A percentile compares a stretch with the other conserved stretches of the same genome.
phyloP scores from a whole-genome alignment of 1,139 yeast species.

The Suhomyces choctaworum region DNA sequence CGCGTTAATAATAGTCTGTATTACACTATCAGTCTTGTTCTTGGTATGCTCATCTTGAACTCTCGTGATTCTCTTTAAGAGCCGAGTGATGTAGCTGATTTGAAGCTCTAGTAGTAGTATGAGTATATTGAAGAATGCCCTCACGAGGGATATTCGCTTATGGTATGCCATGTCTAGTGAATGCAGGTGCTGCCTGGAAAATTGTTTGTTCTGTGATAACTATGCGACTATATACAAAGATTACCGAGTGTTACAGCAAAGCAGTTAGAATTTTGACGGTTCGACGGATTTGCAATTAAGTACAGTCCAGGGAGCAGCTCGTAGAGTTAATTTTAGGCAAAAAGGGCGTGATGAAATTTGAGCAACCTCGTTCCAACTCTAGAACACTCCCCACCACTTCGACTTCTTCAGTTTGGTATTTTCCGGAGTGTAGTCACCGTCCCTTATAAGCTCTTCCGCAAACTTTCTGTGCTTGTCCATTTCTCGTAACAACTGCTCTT shows the following conservation, averaged over 20 bases:
- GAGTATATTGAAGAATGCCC: slow-evolving; percentile 8
- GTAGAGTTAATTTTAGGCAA: too few relatives aligned
- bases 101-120: slow-evolving; percentile 9
- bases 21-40: not conserved
- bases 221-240: not conserved
- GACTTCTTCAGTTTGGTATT: slow-evolving; percentile 10
- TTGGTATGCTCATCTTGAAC: not conserved
- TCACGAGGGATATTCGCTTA: slow-evolving; percentile 4
- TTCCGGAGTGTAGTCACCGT: slow-evolving; percentile 23
- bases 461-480: slow-evolving; percentile 39
- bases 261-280: too few relatives aligned
- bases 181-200: too few relatives aligned
- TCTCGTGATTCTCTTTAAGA: slow-evolving; percentile 1
- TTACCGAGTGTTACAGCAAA: too few relatives aligned
- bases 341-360: too few relatives aligned
- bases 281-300: too few relatives aligned
- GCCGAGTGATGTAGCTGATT: slow-evolving; percentile 3
- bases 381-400: slow-evolving; percentile 28
- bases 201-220: too few relatives aligned
- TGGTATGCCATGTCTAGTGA: slow-evolving; percentile 7
- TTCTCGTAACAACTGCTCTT: slow-evolving; percentile 64
- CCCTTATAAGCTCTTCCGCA: slow-evolving; percentile 35
- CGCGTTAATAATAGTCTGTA: slow-evolving; percentile 27
- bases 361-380: too few relatives aligned
- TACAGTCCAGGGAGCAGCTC: too few relatives aligned